Evolutionary conservation across 257 asterid species (phyloP).

Genomic region (Solanum sejunctum): DNA sequence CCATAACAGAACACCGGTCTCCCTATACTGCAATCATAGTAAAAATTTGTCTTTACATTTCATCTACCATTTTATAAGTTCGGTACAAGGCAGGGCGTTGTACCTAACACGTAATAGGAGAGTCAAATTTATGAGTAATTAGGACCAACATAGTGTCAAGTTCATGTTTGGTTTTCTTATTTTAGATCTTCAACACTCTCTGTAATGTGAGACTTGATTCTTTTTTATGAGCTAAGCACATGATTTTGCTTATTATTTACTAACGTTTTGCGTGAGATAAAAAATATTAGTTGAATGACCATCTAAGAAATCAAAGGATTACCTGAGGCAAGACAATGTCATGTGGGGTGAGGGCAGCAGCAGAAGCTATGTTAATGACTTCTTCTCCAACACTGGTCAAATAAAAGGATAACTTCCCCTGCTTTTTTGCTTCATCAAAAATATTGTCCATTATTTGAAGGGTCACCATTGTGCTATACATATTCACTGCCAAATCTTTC

Average conservation of each 20-base stretch:
- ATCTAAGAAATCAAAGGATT: background rate
- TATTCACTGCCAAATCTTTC: constrained; percentile 54
- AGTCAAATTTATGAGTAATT: background rate
- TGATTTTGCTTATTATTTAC: too few species aligned
- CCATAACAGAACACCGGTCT: constrained; percentile 82
- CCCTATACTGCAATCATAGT: constrained; percentile 43
- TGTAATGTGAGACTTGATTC: too few species aligned
- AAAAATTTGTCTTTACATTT: background rate
- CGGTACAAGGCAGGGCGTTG: background rate
- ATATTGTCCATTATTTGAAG: constrained; percentile 65
- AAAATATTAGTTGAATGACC: too few species aligned
- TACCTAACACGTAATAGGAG: background rate
- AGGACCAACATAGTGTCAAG: background rate
- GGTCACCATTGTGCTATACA: constrained; percentile 60
- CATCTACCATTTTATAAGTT: background rate
- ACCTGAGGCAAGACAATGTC: constrained; percentile 38
- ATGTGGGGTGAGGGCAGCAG: constrained; percentile 64
- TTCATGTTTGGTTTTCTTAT: too few species aligned
- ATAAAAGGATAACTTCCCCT: constrained; percentile 74
- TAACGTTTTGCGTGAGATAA: background rate
- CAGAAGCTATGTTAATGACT: constrained; percentile 71
- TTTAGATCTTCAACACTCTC: too few species aligned
- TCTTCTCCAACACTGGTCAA: constrained; percentile 72
- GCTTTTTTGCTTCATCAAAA: constrained; percentile 74
- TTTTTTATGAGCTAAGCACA: too few species aligned